Conservation (phyloP, 2,329 filamentous ascomycete genomes). For the Coniochaeta ligniaria region DNA sequence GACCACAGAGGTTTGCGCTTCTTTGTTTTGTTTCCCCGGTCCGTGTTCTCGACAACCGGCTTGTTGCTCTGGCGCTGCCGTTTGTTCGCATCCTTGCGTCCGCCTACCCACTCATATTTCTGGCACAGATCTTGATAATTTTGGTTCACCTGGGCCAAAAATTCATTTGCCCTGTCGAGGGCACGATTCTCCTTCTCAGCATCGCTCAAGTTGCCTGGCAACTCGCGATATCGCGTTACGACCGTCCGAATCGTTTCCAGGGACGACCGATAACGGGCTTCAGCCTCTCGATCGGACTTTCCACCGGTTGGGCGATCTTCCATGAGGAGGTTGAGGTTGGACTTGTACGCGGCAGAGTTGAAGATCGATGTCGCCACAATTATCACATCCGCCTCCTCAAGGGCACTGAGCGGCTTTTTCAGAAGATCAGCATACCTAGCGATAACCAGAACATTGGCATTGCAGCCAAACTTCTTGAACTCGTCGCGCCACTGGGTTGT, state of each 20-base stretch:
- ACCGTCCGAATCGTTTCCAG: not conserved
- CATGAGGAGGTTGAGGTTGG: slow-evolving; percentile 4
- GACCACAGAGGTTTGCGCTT: not conserved
- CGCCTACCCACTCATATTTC: not conserved
- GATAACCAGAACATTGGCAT: slow-evolving; percentile 18
- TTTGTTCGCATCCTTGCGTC: not conserved
- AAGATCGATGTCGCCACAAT: slow-evolving; percentile 25
- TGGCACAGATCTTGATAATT: slow-evolving; percentile 2
- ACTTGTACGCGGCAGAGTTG: not conserved
- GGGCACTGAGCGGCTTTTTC: slow-evolving; percentile 1
- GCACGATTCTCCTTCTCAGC: not conserved
- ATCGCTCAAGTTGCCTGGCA: not conserved
- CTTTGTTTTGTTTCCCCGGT: not conserved
- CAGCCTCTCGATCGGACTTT: not conserved
- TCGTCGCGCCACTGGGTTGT: slow-evolving; percentile 30
- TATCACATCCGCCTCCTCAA: slow-evolving; percentile 28
- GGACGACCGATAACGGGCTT: not conserved
- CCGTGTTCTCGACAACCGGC: not conserved
- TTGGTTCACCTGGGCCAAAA: slow-evolving; percentile 7
- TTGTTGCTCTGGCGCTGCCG: not conserved
- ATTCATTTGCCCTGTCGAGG: slow-evolving; percentile 2
- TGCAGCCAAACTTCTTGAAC: slow-evolving; percentile 20
- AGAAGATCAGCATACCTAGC: slow-evolving; percentile 8
- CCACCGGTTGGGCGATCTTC: not conserved
- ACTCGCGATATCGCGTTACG: not conserved